Base-by-base conservation (phyloP, 2,329 filamentous ascomycete genomes). In the Xylaria sp. region DNA sequence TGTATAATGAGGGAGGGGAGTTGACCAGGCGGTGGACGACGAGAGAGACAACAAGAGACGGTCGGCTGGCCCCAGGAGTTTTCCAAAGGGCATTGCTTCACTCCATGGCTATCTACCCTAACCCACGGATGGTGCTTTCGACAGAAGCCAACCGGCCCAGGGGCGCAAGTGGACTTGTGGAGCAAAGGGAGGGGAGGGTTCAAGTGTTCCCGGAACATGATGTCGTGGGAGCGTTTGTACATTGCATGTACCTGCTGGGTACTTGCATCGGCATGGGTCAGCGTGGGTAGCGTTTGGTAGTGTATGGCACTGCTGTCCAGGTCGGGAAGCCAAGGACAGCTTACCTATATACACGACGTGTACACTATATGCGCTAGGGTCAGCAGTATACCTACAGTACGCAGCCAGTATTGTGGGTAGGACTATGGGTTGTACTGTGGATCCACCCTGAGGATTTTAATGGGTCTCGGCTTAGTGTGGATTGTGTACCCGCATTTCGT, bases 151-250 rank as follows among this genome's bases (percentile, higher is more conserved):
- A 73, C 75, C 75, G 73, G 70, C 52, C 70, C 72, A 73, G 74
- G 75, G 71, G 71, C 65, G 69, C 66, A 66, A 70, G 71, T 71
- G 67, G 71, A 66, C 65, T 72, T 76, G 76, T 77, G 76, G 76
- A 74, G 75, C 75, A 66, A 73, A 71, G 64, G 71, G 71, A 69
- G 70, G 62, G 71, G 72, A 69, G 68, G 69, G 65, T 69, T 69
- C 69, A 75, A 75, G 71, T 72, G 75, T 76, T 75, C 75, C 76
- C 75, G 72, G 74, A 74, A 76, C 74, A 74, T 72, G 70, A 77
- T 72, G 74, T 70, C 66, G 72, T 72, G 71, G 69, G 66, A 67
- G 69, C 58, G 52, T 58, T 72, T 69, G 76, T 77, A 76, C 65
- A 71, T 61, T 57, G 59, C 57, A 74, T 44, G 75, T 77, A 77